Base-by-base conservation (phyloP, 176 grass and related monocot genomes). In the Cenchrus purpureus region DNA sequence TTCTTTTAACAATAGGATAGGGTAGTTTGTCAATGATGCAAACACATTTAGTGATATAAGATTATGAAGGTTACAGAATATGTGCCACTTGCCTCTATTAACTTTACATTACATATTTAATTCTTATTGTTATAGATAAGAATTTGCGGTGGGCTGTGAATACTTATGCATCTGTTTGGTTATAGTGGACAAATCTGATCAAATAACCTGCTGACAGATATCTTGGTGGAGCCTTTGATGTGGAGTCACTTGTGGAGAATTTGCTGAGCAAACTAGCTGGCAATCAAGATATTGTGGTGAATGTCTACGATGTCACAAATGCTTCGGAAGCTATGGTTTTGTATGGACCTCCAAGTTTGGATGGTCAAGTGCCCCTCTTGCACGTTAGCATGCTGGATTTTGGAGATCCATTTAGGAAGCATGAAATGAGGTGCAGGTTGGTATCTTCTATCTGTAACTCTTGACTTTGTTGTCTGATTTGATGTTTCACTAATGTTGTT, bases 281-380 rank as follows among this genome's bases (percentile, higher is more conserved):
- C 29, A 98, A 94, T 94, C 90, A 96, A 78, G 97, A 95, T 78
- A 98, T 98, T 79, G 82, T 94, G 68, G 93, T 98, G 43, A 92
- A 98, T 86, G 93, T 98, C 20, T 98, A 95, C 57, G 96, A 98
- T 89, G 86, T 94, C 74, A 98, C 96, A 31, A 98, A 98, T 80
- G 63, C 83, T 71, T 90, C 93, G 44, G 86, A 98, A 43, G 86
- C 91, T 31, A 90, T 94, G 91, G 91, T 83, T 48, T 90, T 98
- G 89, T 98, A 98, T 85, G 93, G 93, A 55, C 86, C 91, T 83
- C 89, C 91, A 83, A 88, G 29, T 68, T 76, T 46, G 46, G 70
- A 88, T 63, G 86, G 75, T 78, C 79, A 91, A 71, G 78, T 71
- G 29, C 63, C 80, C 53, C 85, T 92, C 49, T 89, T 79, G 45